These are phyloP conservation scores for Hansenula sp. DNA, from an alignment of 1,139 yeast species.

Conservation along the genomic window DNA sequence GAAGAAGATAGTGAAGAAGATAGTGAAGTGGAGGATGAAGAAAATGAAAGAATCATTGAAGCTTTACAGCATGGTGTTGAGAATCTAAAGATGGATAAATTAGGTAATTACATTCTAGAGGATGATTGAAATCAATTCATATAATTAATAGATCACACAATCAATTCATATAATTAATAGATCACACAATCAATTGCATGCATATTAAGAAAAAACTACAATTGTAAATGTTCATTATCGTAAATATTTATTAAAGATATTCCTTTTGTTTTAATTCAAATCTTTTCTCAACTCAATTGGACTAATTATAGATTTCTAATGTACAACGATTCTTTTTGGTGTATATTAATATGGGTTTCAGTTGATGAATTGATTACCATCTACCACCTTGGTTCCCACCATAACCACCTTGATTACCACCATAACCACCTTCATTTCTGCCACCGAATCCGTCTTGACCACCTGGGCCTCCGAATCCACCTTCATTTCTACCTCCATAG, in stretches of 20 bases:
- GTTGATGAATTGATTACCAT: slow-evolving; percentile 22
- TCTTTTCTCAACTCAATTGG: neutral
- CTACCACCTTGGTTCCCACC: slow-evolving; percentile 46
- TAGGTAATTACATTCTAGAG: slow-evolving; percentile 76
- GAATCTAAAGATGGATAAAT: slow-evolving; percentile 68
- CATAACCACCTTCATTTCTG: slow-evolving; percentile 17
- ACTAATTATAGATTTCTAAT: neutral
- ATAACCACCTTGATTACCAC: slow-evolving; percentile 17
- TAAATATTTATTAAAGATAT: neutral
- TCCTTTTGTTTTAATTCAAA: neutral
- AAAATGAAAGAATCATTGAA: slow-evolving; percentile 69
- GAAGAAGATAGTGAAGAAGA: slow-evolving; percentile 30
- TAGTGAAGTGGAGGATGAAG: slow-evolving; percentile 42
- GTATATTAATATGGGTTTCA: neutral
- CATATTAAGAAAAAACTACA: neutral
- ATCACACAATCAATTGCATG: neutral
- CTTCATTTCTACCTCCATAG: neutral
- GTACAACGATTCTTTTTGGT: neutral
- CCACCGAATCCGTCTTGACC: slow-evolving; percentile 2
- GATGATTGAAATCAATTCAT: neutral
- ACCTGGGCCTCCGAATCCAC: slow-evolving; percentile 3
- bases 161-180: neutral
- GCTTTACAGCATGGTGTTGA: slow-evolving; percentile 61
- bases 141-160: neutral
- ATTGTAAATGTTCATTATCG: no score